Conservation (phyloP, 305 asterid species). For the Ajuga reptans region DNA sequence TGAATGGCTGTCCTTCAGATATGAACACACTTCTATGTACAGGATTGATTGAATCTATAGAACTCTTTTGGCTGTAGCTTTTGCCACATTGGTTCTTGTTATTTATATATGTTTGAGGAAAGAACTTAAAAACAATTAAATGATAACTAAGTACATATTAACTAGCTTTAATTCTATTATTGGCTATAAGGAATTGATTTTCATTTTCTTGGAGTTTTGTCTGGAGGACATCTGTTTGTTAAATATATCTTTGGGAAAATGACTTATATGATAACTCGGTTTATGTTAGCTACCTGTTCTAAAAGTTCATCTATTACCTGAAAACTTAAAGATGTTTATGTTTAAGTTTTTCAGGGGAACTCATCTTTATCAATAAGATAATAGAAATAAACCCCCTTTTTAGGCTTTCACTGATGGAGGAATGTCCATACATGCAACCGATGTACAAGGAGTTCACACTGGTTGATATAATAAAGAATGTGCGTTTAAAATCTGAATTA, state of each 20-base stretch:
- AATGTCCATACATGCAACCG: background rate
- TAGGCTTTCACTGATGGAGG: background rate
- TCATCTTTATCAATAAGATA: background rate
- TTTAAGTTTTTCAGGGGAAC: background rate
- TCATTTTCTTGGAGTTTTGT: background rate
- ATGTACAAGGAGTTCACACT: background rate
- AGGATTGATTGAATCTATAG: background rate
- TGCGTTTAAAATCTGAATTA: background rate
- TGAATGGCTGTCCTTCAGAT: constrained; percentile 4
- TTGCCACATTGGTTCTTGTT: background rate
- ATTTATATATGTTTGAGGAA: background rate
- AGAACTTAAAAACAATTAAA: background rate
- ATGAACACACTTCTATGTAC: background rate
- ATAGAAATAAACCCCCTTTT: constrained; percentile 1
- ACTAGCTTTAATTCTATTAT: background rate
- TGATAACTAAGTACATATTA: background rate
- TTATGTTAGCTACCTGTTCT: background rate
- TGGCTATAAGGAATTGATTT: background rate
- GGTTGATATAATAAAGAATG: background rate
- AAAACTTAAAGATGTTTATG: background rate
- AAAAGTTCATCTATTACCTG: background rate
- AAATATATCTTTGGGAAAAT: background rate
- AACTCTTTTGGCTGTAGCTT: background rate
- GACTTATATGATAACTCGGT: background rate
- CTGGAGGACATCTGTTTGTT: background rate